Base-by-base conservation (phyloP, 306 rosid species). In the Cucumis melo region DNA sequence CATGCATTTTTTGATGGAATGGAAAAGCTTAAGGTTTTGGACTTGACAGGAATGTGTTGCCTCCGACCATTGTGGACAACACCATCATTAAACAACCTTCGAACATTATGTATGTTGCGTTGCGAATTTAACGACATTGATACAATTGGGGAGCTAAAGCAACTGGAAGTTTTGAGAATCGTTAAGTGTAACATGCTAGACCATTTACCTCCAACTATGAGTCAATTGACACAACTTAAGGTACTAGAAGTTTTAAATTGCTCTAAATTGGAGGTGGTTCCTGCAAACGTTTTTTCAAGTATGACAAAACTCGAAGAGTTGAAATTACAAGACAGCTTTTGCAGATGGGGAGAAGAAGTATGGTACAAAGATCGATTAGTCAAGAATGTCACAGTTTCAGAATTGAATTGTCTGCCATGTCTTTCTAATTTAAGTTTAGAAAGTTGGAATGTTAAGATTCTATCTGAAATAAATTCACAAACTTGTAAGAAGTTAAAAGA, bases 251-350 rank as follows among this genome's bases (percentile, higher is more conserved):
- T 78, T 29, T 7, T 19, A 38, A 12, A n/a, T 16, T 67, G 81
- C 15, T 0, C 3, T 2, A 19, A 23, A 5, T 55, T 78, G 32
- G 7, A 68, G n/a, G 81, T 78, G 70, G 56, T 78, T 57, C 57
- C 46, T 5, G 68, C 44, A 7, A 57, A 67, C 7, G 14, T 68
- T 13, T 38, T 78, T 23, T 78, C 81, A 8, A 55, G 68, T 6
- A 38, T 78, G 70, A 39, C 7, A 11, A 5, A 39, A 8, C 23
- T 78, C 17, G 81, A 78, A 78, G 77, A 68, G 71, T 55, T 78
- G 77, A 8, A 68, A 20, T 20, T 78, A 15, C 15, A 0, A 5
- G n/a, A 1, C 0, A 16, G 63, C 41, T 78, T 78, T 23, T 3
- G 9, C 2, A 38, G 46, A n/a, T 78, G 80, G 80, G 66, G 55